Evolutionary conservation across 192 early-diverging fungal genomes (phyloP).

Genomic region (Funneliformis geosporum): DNA sequence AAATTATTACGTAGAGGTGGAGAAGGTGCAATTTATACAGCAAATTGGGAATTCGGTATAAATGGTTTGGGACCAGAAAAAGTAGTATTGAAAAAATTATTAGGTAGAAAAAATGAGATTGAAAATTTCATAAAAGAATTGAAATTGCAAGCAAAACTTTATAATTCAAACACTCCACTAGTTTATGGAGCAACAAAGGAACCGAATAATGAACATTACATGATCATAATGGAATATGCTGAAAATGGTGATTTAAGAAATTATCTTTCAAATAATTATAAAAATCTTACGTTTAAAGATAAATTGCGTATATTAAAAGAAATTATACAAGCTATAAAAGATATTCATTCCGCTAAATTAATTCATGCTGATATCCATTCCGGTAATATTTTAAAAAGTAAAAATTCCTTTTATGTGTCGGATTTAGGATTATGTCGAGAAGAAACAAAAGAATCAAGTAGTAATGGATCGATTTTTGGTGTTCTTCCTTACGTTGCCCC

Average conservation of each 20-base stretch:
- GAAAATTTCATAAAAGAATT: neutral
- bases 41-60: neutral
- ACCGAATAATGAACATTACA: neutral
- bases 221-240: neutral
- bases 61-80: neutral
- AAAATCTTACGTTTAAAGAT: neutral
- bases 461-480: neutral
- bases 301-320: neutral
- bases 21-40: neutral
- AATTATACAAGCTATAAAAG: neutral
- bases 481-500: neutral
- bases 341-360: constrained; percentile 40
- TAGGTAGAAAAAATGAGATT: neutral
- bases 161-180: neutral
- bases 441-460: neutral
- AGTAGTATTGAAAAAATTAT: neutral
- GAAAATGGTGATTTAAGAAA: neutral
- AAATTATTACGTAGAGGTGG: neutral
- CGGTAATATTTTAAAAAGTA: constrained; percentile 1
- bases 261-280: neutral
- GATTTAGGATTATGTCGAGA: constrained; percentile 41
- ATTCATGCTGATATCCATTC: constrained; percentile 39
- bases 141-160: neutral
- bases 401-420: constrained; percentile 26
- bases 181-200: neutral